These are phyloP conservation scores for Malassezia pachydermatis DNA, from an alignment of 1,284 basidiomycete genomes.

Conservation along the genomic window DNA sequence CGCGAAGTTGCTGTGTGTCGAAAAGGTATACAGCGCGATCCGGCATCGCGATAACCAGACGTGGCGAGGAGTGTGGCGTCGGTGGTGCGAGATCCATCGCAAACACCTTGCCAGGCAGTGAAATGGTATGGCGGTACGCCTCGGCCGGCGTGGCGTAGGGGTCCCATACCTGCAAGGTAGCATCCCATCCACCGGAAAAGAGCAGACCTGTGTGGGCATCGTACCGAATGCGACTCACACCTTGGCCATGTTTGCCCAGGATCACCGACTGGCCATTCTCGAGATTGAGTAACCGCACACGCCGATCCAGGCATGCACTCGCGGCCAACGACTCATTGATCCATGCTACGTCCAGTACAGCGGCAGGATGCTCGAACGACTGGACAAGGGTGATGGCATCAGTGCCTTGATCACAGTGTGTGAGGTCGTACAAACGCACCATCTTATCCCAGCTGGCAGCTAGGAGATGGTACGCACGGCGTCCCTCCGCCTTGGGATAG, in stretches of 20 bases:
- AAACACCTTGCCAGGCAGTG: slow-evolving; percentile 36
- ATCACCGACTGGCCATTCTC: slow-evolving; percentile 26
- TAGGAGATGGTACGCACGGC: slow-evolving; percentile 21
- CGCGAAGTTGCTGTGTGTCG: slow-evolving; percentile 23
- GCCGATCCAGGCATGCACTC: slow-evolving; percentile 32
- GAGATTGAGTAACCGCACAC: slow-evolving; percentile 36
- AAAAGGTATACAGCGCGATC: slow-evolving; percentile 32
- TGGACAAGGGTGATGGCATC: slow-evolving; percentile 19
- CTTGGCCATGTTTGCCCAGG: slow-evolving; percentile 36
- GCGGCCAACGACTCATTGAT: slow-evolving; percentile 30
- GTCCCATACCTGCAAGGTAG: slow-evolving; percentile 31
- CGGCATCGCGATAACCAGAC: slow-evolving; percentile 36
- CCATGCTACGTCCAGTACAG: slow-evolving; percentile 43
- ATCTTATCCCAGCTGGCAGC: slow-evolving; percentile 39
- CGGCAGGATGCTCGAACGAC: slow-evolving; percentile 35
- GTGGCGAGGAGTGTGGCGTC: slow-evolving; percentile 15
- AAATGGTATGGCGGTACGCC: slow-evolving; percentile 21
- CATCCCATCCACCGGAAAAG: slow-evolving; percentile 27
- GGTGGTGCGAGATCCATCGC: slow-evolving; percentile 29
- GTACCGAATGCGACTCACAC: slow-evolving; percentile 31
- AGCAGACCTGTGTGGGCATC: slow-evolving; percentile 24
- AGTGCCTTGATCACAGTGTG: background rate
- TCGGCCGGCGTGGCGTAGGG: slow-evolving; percentile 2
- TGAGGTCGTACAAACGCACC: slow-evolving; percentile 33
- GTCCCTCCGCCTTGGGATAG: slow-evolving; percentile 10